Percentiles rank a stretch among this genome's conserved stretches.
Evolutionary conservation across 2,329 filamentous ascomycete genomes (phyloP).

Genomic region (Blastomyces emzantsi): DNA sequence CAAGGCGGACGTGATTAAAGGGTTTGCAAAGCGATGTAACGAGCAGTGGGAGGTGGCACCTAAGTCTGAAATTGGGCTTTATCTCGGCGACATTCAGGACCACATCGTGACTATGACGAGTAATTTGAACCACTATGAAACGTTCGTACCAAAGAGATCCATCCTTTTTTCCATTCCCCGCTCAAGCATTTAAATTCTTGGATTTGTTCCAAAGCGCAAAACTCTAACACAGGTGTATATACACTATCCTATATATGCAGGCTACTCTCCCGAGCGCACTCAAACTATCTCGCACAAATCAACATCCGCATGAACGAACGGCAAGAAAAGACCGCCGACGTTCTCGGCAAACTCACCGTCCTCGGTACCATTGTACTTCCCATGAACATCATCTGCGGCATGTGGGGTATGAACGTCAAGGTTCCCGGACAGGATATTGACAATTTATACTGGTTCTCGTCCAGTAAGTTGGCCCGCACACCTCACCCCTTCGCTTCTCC

Average conservation of each 20-base stretch:
- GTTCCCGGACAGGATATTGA: slow-evolving; percentile 86
- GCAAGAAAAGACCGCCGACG: slow-evolving; percentile 89
- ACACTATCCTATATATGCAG: too few species aligned
- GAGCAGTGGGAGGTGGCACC: slow-evolving; percentile 97
- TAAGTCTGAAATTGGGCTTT: slow-evolving; percentile 90
- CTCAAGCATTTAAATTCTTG: neutral
- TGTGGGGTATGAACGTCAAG: slow-evolving; percentile 98
- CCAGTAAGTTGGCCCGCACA: slow-evolving; percentile 30
- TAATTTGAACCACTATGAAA: slow-evolving; percentile 92
- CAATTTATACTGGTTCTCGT: slow-evolving; percentile 66
- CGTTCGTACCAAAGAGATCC: slow-evolving; percentile 47
- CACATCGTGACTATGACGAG: slow-evolving; percentile 99
- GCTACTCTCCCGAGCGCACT: slow-evolving; percentile 81
- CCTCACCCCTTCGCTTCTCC: slow-evolving; percentile 30
- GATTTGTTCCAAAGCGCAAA: neutral
- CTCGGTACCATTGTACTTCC: slow-evolving; percentile 93
- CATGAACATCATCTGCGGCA: slow-evolving; percentile 97
- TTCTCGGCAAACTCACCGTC: slow-evolving; percentile 88
- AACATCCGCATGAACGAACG: slow-evolving; percentile 99
- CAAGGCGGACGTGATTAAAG: slow-evolving; percentile 98
- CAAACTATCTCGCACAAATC: slow-evolving; percentile 98
- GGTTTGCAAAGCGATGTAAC: slow-evolving; percentile 96
- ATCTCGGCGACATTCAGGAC: slow-evolving; percentile 96
- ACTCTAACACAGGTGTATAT: neutral
- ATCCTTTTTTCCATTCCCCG: neutral